A percentile compares a stretch with the other conserved stretches of the same genome.
Evolutionary conservation across 176 grass and related monocot genomes (phyloP).

Genomic region (Carex cristatella): DNA sequence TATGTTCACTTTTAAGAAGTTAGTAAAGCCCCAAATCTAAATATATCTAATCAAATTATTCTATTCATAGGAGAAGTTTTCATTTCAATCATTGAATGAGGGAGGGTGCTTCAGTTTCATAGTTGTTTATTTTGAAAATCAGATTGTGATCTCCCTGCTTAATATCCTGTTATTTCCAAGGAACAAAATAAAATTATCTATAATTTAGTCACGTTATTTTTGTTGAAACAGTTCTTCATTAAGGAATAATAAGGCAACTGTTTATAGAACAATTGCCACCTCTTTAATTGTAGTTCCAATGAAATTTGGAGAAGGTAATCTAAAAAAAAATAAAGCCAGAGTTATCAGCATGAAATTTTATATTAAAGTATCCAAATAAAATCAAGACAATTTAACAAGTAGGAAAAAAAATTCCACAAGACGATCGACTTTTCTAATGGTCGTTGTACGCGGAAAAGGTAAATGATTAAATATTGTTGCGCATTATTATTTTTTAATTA

Average conservation of each 20-base stretch:
- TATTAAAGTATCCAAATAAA: neutral
- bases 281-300: neutral
- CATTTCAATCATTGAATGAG: too few species aligned
- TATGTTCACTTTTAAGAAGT: too few species aligned
- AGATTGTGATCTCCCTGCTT: too few species aligned
- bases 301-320: neutral
- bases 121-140: too few species aligned
- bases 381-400: neutral
- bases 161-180: too few species aligned
- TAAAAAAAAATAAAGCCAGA: neutral
- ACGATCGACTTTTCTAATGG: neutral
- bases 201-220: too few species aligned
- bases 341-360: neutral
- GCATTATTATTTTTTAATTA: neutral
- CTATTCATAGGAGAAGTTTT: too few species aligned
- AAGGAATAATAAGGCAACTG: neutral
- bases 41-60: too few species aligned
- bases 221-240: neutral
- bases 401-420: neutral
- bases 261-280: neutral
- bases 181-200: too few species aligned
- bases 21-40: too few species aligned
- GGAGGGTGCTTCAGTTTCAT: too few species aligned
- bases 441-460: too few species aligned
- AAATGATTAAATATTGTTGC: neutral